Evolutionary conservation across 2,329 filamentous ascomycete species (phyloP), one percentile per base, ranked within the genome.

Genomic region (Cordyceps fumosorosea): DNA sequence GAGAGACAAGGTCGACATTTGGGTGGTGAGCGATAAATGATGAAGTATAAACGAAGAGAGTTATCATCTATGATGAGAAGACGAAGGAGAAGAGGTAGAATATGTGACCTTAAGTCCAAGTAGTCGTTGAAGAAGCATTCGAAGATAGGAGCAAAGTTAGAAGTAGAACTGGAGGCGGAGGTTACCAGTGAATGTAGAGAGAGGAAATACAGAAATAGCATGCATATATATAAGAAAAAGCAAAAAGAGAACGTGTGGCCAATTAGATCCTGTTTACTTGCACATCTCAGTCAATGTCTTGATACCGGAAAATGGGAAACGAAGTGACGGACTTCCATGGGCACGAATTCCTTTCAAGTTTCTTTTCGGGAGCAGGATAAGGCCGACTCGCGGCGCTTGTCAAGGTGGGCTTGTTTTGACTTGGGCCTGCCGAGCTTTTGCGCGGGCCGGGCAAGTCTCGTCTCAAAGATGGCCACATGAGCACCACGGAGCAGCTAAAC

Each of bases 381-480:
- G 42, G 42, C 42, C 50, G 24, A 20, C 24, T 62, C 37, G 47
- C 37, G 22, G 37, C 52, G 42, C 66, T 70, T 70, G 68, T 70
- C 69, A 24, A 29, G 37, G 48, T 44, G 47, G 57, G 44, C 48
- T 42, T 45, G 48, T 44, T 45, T 60, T 60, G 6, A 45, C 37
- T 74, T 73, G 69, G 68, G 69, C 70, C 71, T 72, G 73, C 73
- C 74, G 74, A 72, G 70, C 71, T 63, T 73, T 77, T 75, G 74
- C 73, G 62, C 50, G 32, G 53, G 56, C 34, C 34, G 50, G 37
- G 71, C 69, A 68, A 67, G 67, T 70, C 69, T 77, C 72, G 67
- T 70, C 69, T 77, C 72, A 71, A 72, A 69, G 76, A 73, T 74
- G 75, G 71, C 73, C 77, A 80, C 77, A 79, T 80, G 77, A 79